Base-by-base conservation (phyloP, 169 alveolate species). In the Plasmodium sp. region DNA sequence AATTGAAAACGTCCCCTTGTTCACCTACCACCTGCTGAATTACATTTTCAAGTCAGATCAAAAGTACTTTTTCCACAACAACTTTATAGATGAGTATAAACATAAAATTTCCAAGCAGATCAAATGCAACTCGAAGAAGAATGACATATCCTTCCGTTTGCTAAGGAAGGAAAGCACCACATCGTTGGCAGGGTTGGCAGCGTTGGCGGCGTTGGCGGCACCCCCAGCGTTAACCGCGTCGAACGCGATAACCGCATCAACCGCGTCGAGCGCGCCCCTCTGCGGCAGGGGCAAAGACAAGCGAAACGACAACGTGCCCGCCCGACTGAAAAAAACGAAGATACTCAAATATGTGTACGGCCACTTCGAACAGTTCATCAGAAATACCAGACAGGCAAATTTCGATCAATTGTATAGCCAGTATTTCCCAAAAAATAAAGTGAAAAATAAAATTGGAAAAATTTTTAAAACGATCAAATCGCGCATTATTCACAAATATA, bases 71-170 rank as follows among this genome's bases (percentile, higher is more conserved):
- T 81, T 58, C 56, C 92, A 92, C 51, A 92, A 81, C 62, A 92
- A 92, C 75, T 92, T 92, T 41, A 81, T 92, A 34, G 92, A 82
- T 41, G 84, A 82, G 73, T 92, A 92, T 82, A 92, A 82, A 18
- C 80, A 82, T 22, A 92, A 71, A 92, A 92, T 92, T n/a, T 71
- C 67, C 14, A 92, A 92, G 41, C 92, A 83, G 83, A 92, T 81
- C 1, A 92, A 92, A 92, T 92, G 95, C 67, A 56, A 72, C n/a
- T 71, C 84, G 22, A 92, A 81, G 73, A 83, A 81, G 67, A 92
- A 92, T 51, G 95, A 81, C 14, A 92, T 92, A 10, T 92, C 84
- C 16, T 54, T n/a, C 77, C 56, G 71, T 31, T 18, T 92, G 33
- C 43, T 34, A 5, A 81, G 56, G 45, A 92, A 92, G 71, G 95